phyloP scores from a whole-genome alignment of 2,329 filamentous ascomycete species.

The Arthrobotrys iridis region DNA sequence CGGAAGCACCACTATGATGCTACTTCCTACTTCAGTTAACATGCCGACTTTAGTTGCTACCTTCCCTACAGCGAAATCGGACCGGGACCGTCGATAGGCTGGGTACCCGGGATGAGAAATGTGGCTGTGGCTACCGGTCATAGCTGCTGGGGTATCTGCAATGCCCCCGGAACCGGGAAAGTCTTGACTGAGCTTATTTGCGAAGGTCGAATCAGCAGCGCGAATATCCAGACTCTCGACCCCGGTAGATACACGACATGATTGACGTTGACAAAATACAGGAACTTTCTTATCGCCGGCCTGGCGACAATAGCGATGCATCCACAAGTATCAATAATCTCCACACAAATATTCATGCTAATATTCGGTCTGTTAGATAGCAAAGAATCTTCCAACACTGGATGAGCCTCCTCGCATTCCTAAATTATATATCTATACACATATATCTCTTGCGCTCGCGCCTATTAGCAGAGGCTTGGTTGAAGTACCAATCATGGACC shows the following conservation, averaged over 20 bases:
- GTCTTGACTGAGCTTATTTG: slow-evolving; percentile 82
- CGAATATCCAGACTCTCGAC: slow-evolving; percentile 73
- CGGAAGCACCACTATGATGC: too few relatives aligned
- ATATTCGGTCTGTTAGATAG: background rate
- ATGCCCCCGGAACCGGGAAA: slow-evolving; percentile 86
- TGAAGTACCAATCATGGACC: too few relatives aligned
- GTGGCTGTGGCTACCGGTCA: slow-evolving; percentile 87
- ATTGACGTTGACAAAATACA: background rate
- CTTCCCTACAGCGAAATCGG: slow-evolving; percentile 75
- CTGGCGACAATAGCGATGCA: background rate
- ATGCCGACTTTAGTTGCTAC: slow-evolving; percentile 71
- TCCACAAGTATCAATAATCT: background rate
- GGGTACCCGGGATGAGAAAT: slow-evolving; percentile 76
- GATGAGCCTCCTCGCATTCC: too few relatives aligned
- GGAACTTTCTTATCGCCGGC: background rate
- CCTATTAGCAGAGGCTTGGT: too few relatives aligned
- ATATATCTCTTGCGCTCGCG: background rate
- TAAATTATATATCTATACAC: background rate
- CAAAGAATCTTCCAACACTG: background rate
- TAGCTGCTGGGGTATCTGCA: slow-evolving; percentile 98
- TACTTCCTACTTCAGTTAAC: background rate
- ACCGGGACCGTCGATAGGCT: slow-evolving; percentile 78
- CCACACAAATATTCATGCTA: background rate
- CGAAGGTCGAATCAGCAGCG: slow-evolving; percentile 75
- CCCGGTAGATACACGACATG: slow-evolving; percentile 68